Base-by-base conservation (phyloP, 2,329 filamentous ascomycete genomes). In the Cladophialophora yegresii region DNA sequence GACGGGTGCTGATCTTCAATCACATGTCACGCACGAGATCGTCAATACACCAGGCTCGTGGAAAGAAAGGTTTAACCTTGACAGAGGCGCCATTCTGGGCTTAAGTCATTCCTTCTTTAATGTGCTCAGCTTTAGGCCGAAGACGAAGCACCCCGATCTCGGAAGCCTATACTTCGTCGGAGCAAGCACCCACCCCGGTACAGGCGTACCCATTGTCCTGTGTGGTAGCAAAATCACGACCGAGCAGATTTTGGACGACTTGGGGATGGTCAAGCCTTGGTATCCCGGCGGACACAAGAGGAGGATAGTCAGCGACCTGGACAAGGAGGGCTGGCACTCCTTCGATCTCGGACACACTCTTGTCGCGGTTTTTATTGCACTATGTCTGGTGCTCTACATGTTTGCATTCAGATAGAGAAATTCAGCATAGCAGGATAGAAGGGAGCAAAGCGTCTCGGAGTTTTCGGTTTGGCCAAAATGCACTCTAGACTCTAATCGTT, bases 161-260 rank as follows among this genome's bases (percentile, higher is more conserved):
- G 56, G 77, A 12, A 78, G 79, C 2, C 75, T 87, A 26, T 91
- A 90, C 72, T 91, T 92, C 72, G 89, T 91, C 0, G 89, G 89
- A 36, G 89, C 89, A 1, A 89, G 85, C 72, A 89, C 89, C 22
- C 89, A 92, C 77, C 89, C 89, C 0, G 89, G 89, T 1, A 91
- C 89, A 0, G 89, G 89, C 0, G 89, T 92, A 22, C 89, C 89
- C 2, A 89, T 92, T 62, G 87, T 88, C 28, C 77, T 91, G 9
- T 88, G 88, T 0, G 89, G 89, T 0, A 85, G 86, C 8, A 89
- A 86, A 74, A 81, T 91, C 61, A 84, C 84, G 0, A 79, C 77
- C 8, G 82, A 83, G 70, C 81, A 86, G 73, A 78, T 86, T 4
- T 69, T 84, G 12, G 72, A 74, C 61, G 75, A 79, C 72, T 65